Conservation (phyloP, 805 yeast species). For the Cyberlindnera galapagoensis region DNA sequence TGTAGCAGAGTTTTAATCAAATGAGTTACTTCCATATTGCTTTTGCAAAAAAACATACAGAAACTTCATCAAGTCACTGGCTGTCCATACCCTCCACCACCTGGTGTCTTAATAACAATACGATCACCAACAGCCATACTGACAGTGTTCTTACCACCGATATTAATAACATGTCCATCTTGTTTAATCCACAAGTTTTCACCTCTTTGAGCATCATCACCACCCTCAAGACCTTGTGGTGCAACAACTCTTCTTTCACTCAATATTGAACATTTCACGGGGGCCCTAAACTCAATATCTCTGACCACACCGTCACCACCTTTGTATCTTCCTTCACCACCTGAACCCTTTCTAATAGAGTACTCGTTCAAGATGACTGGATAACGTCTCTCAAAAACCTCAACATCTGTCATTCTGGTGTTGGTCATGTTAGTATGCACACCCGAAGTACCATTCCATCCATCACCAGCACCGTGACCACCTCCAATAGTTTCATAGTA, state of each 20-base stretch:
- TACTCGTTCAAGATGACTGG: constrained; percentile 76
- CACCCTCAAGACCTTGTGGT: constrained; percentile 86
- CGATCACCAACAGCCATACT: constrained; percentile 56
- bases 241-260: constrained; percentile 81
- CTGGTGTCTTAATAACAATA: constrained; percentile 66
- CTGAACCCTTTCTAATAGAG: constrained; percentile 63
- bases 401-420: constrained; percentile 89
- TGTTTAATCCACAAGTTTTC: constrained; percentile 46
- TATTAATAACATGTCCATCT: constrained; percentile 32
- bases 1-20: neutral
- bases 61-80: neutral
- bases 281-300: constrained; percentile 72
- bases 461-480: constrained; percentile 88
- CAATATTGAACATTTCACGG: constrained; percentile 70
- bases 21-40: too few relatives aligned
- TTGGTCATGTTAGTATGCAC: constrained; percentile 94
- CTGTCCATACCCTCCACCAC: constrained; percentile 78
- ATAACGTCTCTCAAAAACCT: constrained; percentile 80
- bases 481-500: constrained; percentile 95
- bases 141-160: constrained; percentile 72
- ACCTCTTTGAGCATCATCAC: constrained; percentile 71
- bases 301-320: constrained; percentile 90
- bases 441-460: constrained; percentile 83
- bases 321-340: constrained; percentile 64
- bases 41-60: neutral